Evolutionary conservation across 345 rosid species (phyloP), one percentile per base, ranked within the genome.

Genomic region (Eucalyptus tenuipes): DNA sequence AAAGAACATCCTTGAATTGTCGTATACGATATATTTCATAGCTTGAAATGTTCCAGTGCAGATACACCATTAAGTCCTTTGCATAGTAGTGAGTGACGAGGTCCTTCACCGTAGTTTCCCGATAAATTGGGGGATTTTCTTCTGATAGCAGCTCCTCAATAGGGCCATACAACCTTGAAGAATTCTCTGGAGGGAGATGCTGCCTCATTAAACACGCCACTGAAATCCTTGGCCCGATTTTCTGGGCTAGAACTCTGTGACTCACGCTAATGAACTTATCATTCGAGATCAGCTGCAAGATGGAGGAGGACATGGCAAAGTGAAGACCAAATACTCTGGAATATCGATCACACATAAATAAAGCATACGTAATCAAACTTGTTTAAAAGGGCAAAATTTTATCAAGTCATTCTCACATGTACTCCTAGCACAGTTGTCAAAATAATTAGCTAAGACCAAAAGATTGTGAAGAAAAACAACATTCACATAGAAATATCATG

Each of bases 81-180:
- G 89, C 86, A 25, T 49, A 87, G 85, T 66, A 52, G 85, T 88
- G 86, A 8, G 79, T 40, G 14, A 89, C 85, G 7, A 88, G 88
- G 25, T 92, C 91, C 13, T 86, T 86, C 31, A 52, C 79, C 3
- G 85, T 87, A 57, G 81, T 88, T 48, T 90, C 91, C 89, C 85
- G 68, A 44, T 90, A 92, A 18, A 89, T 53, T 10, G 91, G 91
- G 13, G 92, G 92, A 18, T 81, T 92, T 27, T 90, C 89, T 52
- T 90, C 89, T 57, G 92, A 92, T 20, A 91, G 48, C 86, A 91
- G 52, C 79, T 92, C 92, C 90, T 92, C 53, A 27, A 92, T 85
- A 20, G 92, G 92, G 33, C 92, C 91, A 48, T 90, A 89, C 29
- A 90, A 64, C 57, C 90, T 92, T 4, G 53, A 86, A 42, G 85